Percentiles rank a stretch among this genome's conserved stretches.
phyloP scores from a whole-genome alignment of 176 grass and related monocot species.

The Musa acuminata region DNA sequence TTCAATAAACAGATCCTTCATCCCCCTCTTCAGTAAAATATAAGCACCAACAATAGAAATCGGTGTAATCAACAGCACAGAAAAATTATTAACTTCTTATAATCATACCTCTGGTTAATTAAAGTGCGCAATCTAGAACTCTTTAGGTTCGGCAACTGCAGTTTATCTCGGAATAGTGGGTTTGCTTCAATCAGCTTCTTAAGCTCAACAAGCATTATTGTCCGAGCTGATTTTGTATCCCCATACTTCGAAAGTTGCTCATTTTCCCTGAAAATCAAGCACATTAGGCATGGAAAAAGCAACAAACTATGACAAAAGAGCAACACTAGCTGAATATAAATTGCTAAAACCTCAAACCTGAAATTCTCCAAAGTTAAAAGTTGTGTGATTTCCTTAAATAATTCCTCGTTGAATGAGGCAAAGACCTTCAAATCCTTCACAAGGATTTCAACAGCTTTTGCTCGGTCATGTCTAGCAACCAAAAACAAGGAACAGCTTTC shows the following conservation, averaged over 20 bases:
- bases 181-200: constrained; percentile 99
- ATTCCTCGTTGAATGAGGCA: constrained; percentile 86
- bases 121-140: constrained; percentile 90
- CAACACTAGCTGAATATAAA: constrained; percentile 4
- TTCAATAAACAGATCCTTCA: background rate
- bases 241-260: constrained; percentile 99
- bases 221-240: constrained; percentile 93
- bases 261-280: constrained; percentile 61
- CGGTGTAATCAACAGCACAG: background rate
- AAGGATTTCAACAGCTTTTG: constrained; percentile 92
- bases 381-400: constrained; percentile 98
- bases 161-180: constrained; percentile 89
- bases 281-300: constrained; percentile 8
- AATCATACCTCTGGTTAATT: constrained; percentile 89
- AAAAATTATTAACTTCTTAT: background rate
- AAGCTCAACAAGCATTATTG: constrained; percentile 94
- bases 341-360: constrained; percentile 39
- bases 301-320: constrained; percentile 7
- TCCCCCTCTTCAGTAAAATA: background rate
- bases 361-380: constrained; percentile 94
- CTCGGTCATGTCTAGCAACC: constrained; percentile 72
- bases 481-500: constrained; percentile 4
- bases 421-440: constrained; percentile 99
- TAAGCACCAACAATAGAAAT: background rate
- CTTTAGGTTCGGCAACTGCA: constrained; percentile 94